Evolutionary conservation across 2,329 filamentous ascomycete genomes (phyloP).

Genomic region (Catunica adiposa): DNA sequence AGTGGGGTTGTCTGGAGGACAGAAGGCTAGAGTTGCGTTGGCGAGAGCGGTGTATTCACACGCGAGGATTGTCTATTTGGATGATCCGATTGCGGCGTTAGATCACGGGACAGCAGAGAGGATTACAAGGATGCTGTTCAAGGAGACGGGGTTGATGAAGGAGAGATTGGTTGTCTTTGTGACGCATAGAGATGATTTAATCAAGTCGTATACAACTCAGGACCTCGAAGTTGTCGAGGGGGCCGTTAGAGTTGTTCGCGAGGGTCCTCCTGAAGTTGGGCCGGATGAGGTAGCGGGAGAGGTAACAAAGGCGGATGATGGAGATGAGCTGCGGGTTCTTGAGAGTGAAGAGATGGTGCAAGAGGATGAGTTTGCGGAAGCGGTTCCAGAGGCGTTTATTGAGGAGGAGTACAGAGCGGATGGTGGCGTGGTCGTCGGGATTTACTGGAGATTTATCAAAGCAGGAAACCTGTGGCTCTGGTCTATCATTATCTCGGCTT

Average conservation of each 20-base stretch:
- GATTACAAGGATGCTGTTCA: slow-evolving; percentile 46
- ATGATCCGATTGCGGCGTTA: slow-evolving; percentile 46
- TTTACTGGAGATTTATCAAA: slow-evolving; percentile 76
- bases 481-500: slow-evolving; percentile 44
- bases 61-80: slow-evolving; percentile 39
- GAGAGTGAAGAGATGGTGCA: not conserved
- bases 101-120: slow-evolving; percentile 45
- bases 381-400: slow-evolving; percentile 57
- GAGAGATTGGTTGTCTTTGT: slow-evolving; percentile 61
- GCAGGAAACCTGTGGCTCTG: slow-evolving; percentile 64
- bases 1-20: slow-evolving; percentile 45
- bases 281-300: not conserved
- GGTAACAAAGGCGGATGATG: not conserved
- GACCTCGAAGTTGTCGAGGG: slow-evolving; percentile 54
- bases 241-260: not conserved
- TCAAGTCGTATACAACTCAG: slow-evolving; percentile 55
- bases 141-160: slow-evolving; percentile 35
- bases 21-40: slow-evolving; percentile 46
- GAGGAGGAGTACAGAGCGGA: slow-evolving; percentile 60
- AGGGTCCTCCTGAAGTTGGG: not conserved
- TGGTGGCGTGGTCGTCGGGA: slow-evolving; percentile 55
- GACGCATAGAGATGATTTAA: slow-evolving; percentile 64
- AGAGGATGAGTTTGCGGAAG: slow-evolving; percentile 18
- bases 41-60: slow-evolving; percentile 45
- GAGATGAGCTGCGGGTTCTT: slow-evolving; percentile 2